Evolutionary conservation across 345 rosid species (phyloP).

Genomic region (Hibiscus tridactylites): DNA sequence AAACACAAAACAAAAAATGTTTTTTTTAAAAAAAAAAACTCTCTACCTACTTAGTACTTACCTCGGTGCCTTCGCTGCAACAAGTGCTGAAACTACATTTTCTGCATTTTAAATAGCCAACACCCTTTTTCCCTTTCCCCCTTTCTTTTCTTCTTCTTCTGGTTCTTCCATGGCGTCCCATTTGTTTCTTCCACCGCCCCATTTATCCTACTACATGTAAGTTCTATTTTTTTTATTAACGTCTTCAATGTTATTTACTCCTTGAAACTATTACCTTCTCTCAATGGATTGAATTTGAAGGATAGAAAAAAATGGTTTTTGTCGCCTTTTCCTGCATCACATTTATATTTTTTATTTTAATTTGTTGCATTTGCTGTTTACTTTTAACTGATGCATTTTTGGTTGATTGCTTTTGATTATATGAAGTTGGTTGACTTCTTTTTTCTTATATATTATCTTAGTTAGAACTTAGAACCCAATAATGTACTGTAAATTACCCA

Average conservation of each 20-base stretch:
- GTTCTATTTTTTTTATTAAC: neutral
- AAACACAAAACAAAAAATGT: neutral
- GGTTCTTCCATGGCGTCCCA: conserved; percentile 35
- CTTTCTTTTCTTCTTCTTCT: neutral
- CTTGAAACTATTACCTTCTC: neutral
- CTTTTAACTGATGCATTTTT: neutral
- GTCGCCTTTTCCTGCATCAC: neutral
- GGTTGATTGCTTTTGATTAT: neutral
- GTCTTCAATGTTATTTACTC: neutral
- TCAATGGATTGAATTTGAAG: neutral
- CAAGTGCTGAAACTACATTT: neutral
- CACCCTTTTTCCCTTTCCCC: neutral
- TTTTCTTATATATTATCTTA: neutral
- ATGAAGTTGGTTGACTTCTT: neutral
- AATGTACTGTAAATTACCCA: neutral
- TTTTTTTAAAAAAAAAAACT: neutral
- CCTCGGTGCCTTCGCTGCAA: conserved; percentile 3
- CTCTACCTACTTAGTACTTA: neutral
- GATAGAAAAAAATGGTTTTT: neutral
- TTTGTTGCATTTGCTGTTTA: neutral
- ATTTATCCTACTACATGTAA: conserved; percentile 25
- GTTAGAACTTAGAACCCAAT: neutral
- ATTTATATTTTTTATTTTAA: too few relatives aligned
- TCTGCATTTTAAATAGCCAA: neutral
- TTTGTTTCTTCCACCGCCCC: conserved; percentile 23